Evolutionary conservation across 2,329 filamentous ascomycete genomes (phyloP).

Genomic region (Epichloe baconii): DNA sequence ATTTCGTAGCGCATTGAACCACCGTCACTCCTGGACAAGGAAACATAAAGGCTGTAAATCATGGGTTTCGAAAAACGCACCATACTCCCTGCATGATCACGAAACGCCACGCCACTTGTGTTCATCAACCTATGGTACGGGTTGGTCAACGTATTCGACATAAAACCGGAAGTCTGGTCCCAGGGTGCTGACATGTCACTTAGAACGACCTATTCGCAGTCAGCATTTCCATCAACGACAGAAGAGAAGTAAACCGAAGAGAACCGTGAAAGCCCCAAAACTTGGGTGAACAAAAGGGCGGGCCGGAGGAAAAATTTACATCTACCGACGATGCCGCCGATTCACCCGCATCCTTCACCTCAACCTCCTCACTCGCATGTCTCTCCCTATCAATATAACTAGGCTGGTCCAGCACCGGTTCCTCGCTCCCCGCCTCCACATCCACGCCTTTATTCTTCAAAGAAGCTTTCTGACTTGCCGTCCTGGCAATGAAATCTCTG

Average conservation of each 20-base stretch:
- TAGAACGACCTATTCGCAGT: conserved; percentile 53
- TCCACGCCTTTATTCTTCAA: neutral
- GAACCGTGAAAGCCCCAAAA: no score
- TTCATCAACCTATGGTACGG: conserved; percentile 99
- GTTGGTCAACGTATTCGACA: conserved; percentile 85
- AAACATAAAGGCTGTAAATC: no score
- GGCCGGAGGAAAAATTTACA: conserved; percentile 25
- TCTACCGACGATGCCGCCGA: conserved; percentile 43
- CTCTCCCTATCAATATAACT: conserved; percentile 58
- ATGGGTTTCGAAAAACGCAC: conserved; percentile 35
- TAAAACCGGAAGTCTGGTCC: conserved; percentile 65
- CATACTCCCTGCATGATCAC: conserved; percentile 90
- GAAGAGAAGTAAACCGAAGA: neutral
- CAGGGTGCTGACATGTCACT: conserved; percentile 99
- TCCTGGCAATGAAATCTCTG: conserved; percentile 57
- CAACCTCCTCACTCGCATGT: conserved; percentile 14
- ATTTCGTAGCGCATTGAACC: no score
- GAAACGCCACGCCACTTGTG: conserved; percentile 75
- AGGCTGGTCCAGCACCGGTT: conserved; percentile 24
- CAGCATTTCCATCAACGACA: neutral
- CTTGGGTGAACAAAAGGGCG: no score
- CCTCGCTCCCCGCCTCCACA: conserved; percentile 10
- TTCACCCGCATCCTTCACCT: conserved; percentile 14
- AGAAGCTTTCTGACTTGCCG: conserved; percentile 20
- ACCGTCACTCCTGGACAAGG: no score